Percentiles rank a stretch among this genome's conserved stretches.
Evolutionary conservation across 2,329 filamentous ascomycete species (phyloP).

Genomic region (Lecanosticta acicola): DNA sequence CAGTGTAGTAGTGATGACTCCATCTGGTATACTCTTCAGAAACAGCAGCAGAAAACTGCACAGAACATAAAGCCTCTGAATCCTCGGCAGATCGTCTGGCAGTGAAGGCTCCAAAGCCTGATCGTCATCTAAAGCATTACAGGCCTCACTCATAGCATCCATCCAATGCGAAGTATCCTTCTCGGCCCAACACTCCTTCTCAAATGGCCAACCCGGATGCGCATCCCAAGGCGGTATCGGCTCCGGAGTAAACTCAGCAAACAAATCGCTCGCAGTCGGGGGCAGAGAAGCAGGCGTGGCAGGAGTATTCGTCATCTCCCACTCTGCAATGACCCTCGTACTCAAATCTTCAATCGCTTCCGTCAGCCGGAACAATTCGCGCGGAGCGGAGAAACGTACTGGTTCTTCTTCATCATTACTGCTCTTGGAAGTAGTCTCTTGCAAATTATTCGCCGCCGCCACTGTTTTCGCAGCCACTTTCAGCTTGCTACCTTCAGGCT

Average conservation of each 20-base stretch:
- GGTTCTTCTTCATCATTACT: conserved; percentile 31
- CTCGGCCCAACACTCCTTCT: conserved; percentile 45
- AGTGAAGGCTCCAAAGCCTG: conserved; percentile 57
- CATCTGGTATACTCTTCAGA: conserved; percentile 68
- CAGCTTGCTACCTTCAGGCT: conserved; percentile 33
- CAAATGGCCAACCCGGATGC: conserved; percentile 57
- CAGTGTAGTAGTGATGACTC: conserved; percentile 64
- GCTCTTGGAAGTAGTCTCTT: not conserved
- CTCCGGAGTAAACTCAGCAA: not conserved
- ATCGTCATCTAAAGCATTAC: conserved; percentile 69
- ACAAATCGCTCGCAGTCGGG: conserved; percentile 4
- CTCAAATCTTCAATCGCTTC: conserved; percentile 64
- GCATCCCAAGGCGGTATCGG: conserved; percentile 48
- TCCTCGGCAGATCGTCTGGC: conserved; percentile 55
- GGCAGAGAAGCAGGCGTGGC: conserved; percentile 29
- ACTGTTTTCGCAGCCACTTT: conserved; percentile 14
- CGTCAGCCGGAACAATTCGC: conserved; percentile 83
- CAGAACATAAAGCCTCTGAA: conserved; percentile 69
- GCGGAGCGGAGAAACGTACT: conserved; percentile 72
- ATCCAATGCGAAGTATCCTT: conserved; percentile 37
- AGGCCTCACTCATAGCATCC: conserved; percentile 41
- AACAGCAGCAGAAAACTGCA: conserved; percentile 69
- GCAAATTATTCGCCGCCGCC: conserved; percentile 12
- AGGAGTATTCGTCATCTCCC: conserved; percentile 50
- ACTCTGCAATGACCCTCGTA: conserved; percentile 56